A percentile compares a stretch with the other conserved stretches of the same genome.
Conservation (phyloP, 176 grass and related monocot species). For the Carex parvula region DNA sequence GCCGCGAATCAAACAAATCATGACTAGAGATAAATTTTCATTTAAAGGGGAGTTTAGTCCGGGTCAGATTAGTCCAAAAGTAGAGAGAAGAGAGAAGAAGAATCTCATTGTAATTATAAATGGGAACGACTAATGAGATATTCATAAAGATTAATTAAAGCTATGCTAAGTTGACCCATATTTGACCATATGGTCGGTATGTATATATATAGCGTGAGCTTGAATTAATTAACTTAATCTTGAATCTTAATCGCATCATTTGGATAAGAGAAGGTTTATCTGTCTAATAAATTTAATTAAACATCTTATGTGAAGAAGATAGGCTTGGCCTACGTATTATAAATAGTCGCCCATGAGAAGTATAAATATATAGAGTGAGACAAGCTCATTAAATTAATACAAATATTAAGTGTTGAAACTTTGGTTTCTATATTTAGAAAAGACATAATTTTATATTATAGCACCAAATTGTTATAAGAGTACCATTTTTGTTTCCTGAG, state of each 20-base stretch:
- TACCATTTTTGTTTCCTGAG: not conserved
- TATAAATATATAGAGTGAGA: not conserved
- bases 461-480: not conserved
- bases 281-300: too few relatives aligned
- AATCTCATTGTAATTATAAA: slow-evolving; percentile 9
- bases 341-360: not conserved
- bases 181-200: not conserved
- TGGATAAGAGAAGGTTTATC: not conserved
- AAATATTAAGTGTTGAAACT: not conserved
- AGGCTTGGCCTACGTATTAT: not conserved
- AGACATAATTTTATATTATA: not conserved
- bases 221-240: not conserved
- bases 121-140: not conserved
- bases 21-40: not conserved
- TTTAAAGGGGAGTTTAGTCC: not conserved
- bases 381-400: not conserved
- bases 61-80: slow-evolving; percentile 5
- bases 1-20: slow-evolving; percentile 3
- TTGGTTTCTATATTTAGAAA: too few relatives aligned
- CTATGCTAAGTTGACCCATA: not conserved
- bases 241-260: not conserved
- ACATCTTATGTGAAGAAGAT: too few relatives aligned
- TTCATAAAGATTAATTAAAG: slow-evolving; percentile 19
- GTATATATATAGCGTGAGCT: not conserved
- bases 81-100: not conserved